phyloP scores from a whole-genome alignment of 768 basidiomycete species.

The Suillus sp. region DNA sequence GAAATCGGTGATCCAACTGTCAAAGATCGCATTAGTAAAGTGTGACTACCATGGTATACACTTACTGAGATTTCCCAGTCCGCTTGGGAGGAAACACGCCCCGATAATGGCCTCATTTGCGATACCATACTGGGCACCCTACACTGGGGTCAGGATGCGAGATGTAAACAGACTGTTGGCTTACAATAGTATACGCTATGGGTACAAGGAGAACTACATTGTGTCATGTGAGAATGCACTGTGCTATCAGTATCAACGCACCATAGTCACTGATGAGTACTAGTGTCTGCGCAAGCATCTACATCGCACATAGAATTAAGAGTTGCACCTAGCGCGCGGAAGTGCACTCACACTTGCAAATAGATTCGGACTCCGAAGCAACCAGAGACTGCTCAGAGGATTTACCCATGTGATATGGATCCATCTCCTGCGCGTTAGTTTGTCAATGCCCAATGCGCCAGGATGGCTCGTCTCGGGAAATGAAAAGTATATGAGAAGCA shows the following conservation, averaged over 20 bases:
- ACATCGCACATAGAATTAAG: background rate
- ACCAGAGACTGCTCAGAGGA: conserved; percentile 51
- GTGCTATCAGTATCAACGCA: background rate
- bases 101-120: no score
- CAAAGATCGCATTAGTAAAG: no score
- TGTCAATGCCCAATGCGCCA: conserved; percentile 55
- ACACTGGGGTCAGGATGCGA: no score
- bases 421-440: conserved; percentile 33
- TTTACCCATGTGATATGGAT: conserved; percentile 48
- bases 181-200: no score
- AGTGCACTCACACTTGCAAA: conserved; percentile 47
- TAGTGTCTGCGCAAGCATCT: background rate
- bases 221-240: conserved; percentile 33
- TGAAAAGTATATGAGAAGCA: conserved; percentile 42
- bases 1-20: no score
- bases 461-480: conserved; percentile 73
- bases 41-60: no score
- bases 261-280: background rate
- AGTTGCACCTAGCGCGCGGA: background rate
- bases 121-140: no score
- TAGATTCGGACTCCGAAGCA: conserved; percentile 64
- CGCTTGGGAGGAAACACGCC: no score
- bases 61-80: no score
- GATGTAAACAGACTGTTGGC: no score
- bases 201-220: conserved; percentile 40